Evolutionary conservation across 2,329 filamentous ascomycete genomes (phyloP).

Genomic region (Hypoxylon sp.): DNA sequence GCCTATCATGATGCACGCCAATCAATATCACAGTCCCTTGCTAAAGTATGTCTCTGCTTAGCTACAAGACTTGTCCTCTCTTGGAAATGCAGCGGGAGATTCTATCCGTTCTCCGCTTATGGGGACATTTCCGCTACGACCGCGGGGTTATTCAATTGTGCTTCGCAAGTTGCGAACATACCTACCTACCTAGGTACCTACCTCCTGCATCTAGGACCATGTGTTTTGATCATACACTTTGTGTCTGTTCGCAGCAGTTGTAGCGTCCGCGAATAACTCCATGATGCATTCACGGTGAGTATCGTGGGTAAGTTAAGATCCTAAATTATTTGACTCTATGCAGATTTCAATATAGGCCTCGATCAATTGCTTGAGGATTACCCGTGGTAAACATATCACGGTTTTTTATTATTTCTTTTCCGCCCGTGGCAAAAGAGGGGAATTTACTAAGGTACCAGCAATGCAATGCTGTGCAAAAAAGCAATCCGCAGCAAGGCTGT

Average conservation of each 20-base stretch:
- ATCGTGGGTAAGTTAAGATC: constrained; percentile 23
- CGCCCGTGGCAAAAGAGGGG: constrained; percentile 1
- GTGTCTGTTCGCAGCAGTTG: constrained; percentile 9
- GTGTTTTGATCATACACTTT: constrained; percentile 15
- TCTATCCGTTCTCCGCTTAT: constrained; percentile 40
- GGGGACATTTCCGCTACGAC: constrained; percentile 26
- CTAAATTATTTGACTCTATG: constrained; percentile 19
- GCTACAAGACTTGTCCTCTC: constrained; percentile 34
- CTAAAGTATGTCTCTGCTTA: constrained; percentile 18
- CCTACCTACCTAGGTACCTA: background rate
- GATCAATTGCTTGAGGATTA: constrained; percentile 21
- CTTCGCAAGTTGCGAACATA: constrained; percentile 10
- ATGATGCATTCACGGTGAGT: constrained; percentile 22
- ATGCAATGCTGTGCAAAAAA: background rate
- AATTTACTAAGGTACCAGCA: constrained; percentile 14
- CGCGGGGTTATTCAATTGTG: constrained; percentile 20
- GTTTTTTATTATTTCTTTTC: constrained; percentile 16
- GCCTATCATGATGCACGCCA: constrained; percentile 32
- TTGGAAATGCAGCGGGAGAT: constrained; percentile 39
- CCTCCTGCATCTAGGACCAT: constrained; percentile 8
- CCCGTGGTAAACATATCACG: background rate
- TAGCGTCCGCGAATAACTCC: background rate
- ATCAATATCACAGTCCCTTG: constrained; percentile 41
- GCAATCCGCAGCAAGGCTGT: constrained; percentile 22
- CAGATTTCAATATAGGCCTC: constrained; percentile 19